Conservation (phyloP, 257 asterid species). For the Schizonepeta tenuifolia region DNA sequence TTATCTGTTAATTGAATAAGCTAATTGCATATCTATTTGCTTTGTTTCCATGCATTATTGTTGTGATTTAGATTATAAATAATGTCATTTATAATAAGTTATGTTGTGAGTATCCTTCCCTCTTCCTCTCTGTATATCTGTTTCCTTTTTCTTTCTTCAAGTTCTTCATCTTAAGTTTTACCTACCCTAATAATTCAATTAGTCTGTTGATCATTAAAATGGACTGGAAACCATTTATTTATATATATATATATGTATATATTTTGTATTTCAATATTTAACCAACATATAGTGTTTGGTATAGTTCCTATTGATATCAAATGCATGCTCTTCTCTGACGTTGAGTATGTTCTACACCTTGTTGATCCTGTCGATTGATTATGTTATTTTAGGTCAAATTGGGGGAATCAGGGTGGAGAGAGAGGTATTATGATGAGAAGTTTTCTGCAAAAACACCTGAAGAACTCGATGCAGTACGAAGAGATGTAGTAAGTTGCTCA, state of each 20-base stretch:
- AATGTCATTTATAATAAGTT: not conserved
- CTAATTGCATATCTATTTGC: conserved; percentile 7
- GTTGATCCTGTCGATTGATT: conserved; percentile 26
- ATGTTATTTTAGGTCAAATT: conserved; percentile 64
- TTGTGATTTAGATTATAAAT: not conserved
- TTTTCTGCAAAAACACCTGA: conserved; percentile 76
- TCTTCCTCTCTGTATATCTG: not conserved
- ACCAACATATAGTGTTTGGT: not conserved
- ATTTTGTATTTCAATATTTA: not conserved
- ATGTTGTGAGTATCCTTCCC: not conserved
- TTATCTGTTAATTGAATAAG: not conserved
- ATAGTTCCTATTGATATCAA: not conserved
- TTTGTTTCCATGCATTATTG: conserved; percentile 4
- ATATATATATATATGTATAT: not conserved
- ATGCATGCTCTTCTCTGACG: not conserved
- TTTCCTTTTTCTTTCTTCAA: not conserved
- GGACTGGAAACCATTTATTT: not conserved
- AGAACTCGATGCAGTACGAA: conserved; percentile 80
- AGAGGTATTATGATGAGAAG: conserved; percentile 92
- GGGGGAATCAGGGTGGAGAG: conserved; percentile 96
- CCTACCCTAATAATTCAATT: not conserved
- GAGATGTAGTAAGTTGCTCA: conserved; percentile 80
- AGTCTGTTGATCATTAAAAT: not conserved
- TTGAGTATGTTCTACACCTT: conserved; percentile 11
- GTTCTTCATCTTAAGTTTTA: no score